Conservation (phyloP, 139 green algal species). For the Chlamydomonas schloesseri region DNA sequence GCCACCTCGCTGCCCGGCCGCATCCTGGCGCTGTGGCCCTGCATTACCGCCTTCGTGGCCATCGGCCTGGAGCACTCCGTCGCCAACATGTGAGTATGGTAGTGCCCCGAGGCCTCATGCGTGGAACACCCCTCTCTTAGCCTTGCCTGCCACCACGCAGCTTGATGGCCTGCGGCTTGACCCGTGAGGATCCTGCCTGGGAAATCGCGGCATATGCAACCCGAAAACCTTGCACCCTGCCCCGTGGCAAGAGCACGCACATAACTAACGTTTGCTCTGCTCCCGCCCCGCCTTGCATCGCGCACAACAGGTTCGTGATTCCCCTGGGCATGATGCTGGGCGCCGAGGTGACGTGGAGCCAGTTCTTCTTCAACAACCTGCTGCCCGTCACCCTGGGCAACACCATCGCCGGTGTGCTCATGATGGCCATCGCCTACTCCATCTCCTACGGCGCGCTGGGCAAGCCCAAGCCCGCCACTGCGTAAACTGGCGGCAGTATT, state of each 20-base stretch:
- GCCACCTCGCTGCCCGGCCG: slow-evolving; percentile 82
- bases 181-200: no score
- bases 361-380: slow-evolving; percentile 88
- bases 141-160: no score
- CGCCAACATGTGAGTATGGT: slow-evolving; percentile 41
- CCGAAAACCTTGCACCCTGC: no score
- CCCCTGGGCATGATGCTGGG: slow-evolving; percentile 61
- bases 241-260: no score
- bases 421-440: slow-evolving; percentile 44
- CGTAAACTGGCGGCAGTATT: no score
- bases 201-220: no score
- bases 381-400: slow-evolving; percentile 90
- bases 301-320: slow-evolving; percentile 84
- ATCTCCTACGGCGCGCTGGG: slow-evolving; percentile 14
- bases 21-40: slow-evolving; percentile 80
- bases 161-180: no score
- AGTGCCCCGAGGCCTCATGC: no score
- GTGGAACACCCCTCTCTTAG: no score
- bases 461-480: background rate
- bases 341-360: slow-evolving; percentile 67
- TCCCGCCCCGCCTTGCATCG: no score
- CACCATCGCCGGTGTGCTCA: slow-evolving; percentile 47
- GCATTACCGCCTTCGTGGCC: slow-evolving; percentile 88
- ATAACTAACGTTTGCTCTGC: no score
- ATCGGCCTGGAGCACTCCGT: slow-evolving; percentile 88